These are phyloP conservation scores for Parietaria judaica DNA, from an alignment of 306 rosid species.

Conservation along the genomic window DNA sequence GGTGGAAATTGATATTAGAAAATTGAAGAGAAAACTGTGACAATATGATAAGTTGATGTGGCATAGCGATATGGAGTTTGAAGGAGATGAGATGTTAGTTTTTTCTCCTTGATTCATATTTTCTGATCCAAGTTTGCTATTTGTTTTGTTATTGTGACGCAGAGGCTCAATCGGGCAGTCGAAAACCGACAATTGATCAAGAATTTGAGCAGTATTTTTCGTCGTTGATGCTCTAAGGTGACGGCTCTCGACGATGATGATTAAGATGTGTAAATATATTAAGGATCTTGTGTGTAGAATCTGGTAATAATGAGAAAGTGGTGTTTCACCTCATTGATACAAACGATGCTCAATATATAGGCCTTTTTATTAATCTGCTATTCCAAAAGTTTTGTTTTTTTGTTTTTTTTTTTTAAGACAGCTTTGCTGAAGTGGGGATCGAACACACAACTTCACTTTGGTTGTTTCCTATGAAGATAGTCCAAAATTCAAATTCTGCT, in stretches of 20 bases:
- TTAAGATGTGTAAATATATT: slow-evolving; percentile 13
- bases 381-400: too few relatives aligned
- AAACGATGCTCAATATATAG: neutral
- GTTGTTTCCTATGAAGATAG: too few relatives aligned
- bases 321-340: neutral
- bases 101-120: neutral
- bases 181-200: slow-evolving; percentile 82
- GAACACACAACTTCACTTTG: too few relatives aligned
- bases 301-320: slow-evolving; percentile 6
- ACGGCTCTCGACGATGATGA: slow-evolving; percentile 12
- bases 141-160: slow-evolving; percentile 25
- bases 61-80: too few relatives aligned
- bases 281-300: neutral
- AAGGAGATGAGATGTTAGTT: neutral
- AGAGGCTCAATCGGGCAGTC: slow-evolving; percentile 52
- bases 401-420: too few relatives aligned
- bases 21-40: too few relatives aligned
- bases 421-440: too few relatives aligned
- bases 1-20: too few relatives aligned
- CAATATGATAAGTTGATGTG: too few relatives aligned
- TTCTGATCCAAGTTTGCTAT: neutral
- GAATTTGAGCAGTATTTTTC: slow-evolving; percentile 94
- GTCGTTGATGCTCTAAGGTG: slow-evolving; percentile 56
- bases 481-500: too few relatives aligned
- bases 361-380: neutral